Conservation (phyloP, 2,329 filamentous ascomycete species). For the Cladosporium phlei region DNA sequence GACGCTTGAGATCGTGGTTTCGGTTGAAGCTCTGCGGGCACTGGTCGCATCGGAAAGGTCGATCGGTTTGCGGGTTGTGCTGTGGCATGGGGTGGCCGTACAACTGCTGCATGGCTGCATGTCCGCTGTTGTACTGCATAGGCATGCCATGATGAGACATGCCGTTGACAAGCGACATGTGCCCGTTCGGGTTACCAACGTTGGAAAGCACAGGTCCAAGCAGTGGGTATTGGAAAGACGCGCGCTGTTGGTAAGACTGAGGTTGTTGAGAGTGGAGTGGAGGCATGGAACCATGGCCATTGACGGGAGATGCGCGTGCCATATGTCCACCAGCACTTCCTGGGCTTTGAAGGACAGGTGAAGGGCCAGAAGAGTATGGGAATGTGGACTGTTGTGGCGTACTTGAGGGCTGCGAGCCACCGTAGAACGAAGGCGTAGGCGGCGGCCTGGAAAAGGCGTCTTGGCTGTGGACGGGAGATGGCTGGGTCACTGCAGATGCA, state of each 20-base stretch:
- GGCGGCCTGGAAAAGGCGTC: slow-evolving; percentile 55
- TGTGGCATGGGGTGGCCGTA: slow-evolving; percentile 49
- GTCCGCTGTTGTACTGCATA: slow-evolving; percentile 55
- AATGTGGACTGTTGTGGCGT: slow-evolving; percentile 47
- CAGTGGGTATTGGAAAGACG: slow-evolving; percentile 52
- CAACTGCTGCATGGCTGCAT: slow-evolving; percentile 63
- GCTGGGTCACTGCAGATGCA: slow-evolving; percentile 32
- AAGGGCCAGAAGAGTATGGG: slow-evolving; percentile 46
- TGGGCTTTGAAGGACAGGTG: slow-evolving; percentile 47
- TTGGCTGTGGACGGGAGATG: slow-evolving; percentile 54
- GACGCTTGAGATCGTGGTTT: slow-evolving; percentile 92
- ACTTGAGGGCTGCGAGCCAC: slow-evolving; percentile 47
- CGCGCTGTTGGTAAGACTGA: slow-evolving; percentile 42
- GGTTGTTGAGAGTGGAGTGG: slow-evolving; percentile 46
- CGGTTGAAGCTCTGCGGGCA: slow-evolving; percentile 92
- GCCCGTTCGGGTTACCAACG: slow-evolving; percentile 66
- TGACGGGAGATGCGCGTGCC: slow-evolving; percentile 50
- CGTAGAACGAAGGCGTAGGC: slow-evolving; percentile 61
- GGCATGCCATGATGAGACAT: slow-evolving; percentile 50
- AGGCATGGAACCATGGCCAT: slow-evolving; percentile 40
- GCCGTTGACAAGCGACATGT: slow-evolving; percentile 65
- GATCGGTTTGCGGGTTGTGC: slow-evolving; percentile 60
- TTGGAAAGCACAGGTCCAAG: slow-evolving; percentile 72
- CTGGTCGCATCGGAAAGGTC: slow-evolving; percentile 90
- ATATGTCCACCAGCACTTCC: slow-evolving; percentile 43